Conservation (phyloP, 2,329 filamentous ascomycete genomes). For the Dichotomopilus funicola region DNA sequence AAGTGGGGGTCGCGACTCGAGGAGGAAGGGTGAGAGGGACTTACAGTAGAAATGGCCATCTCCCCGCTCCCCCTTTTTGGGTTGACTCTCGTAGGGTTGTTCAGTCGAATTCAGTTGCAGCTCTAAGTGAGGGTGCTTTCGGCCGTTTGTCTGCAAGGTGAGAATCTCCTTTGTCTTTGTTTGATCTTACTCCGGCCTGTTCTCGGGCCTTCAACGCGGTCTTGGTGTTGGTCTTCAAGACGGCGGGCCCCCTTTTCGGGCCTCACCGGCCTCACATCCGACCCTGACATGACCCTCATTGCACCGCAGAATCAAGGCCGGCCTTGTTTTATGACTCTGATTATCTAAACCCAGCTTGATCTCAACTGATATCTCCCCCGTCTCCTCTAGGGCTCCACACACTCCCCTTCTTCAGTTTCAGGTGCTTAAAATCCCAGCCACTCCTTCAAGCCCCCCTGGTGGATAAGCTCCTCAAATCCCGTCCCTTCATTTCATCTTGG, state of each 20-base stretch:
- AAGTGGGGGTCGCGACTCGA: no score
- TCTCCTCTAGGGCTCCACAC: background rate
- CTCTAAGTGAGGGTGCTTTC: no score
- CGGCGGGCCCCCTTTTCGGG: background rate
- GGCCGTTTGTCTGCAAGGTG: constrained; percentile 1
- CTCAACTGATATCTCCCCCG: background rate
- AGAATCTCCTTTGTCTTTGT: background rate
- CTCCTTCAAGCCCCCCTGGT: background rate
- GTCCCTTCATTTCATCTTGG: background rate
- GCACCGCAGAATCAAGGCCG: background rate
- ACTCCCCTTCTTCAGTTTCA: background rate
- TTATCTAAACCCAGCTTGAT: background rate
- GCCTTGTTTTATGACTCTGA: background rate
- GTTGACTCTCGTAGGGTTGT: no score
- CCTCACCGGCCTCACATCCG: no score
- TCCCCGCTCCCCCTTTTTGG: no score
- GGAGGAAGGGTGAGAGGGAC: no score
- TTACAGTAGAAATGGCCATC: no score
- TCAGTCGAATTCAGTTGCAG: no score
- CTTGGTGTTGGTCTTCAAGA: background rate
- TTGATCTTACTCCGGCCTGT: background rate
- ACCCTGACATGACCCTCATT: no score
- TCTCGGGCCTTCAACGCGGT: background rate
- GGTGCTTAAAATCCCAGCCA: constrained; percentile 2
- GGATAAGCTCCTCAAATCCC: background rate